Percentiles rank a stretch among this genome's conserved stretches.
Conservation (phyloP, 2,329 filamentous ascomycete genomes). For the Sporothrix sp. region DNA sequence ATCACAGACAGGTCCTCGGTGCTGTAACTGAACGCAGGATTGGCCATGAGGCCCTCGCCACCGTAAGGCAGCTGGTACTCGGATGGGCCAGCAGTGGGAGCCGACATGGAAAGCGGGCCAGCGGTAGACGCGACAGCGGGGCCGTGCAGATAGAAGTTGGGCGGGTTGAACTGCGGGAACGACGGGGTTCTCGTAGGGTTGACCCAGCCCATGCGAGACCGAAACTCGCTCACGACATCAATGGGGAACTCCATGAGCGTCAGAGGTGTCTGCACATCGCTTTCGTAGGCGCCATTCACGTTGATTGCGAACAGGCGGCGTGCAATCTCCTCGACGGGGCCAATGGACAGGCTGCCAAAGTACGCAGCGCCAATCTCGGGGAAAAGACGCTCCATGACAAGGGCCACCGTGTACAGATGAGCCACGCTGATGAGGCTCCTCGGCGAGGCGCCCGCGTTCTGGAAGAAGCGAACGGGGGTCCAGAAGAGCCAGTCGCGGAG, state of each 20-base stretch:
- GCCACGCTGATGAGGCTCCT: slow-evolving; percentile 75
- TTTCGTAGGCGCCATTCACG: slow-evolving; percentile 45
- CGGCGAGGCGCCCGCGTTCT: slow-evolving; percentile 64
- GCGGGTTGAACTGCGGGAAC: slow-evolving; percentile 50
- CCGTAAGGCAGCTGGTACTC: slow-evolving; percentile 41
- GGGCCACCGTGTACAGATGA: slow-evolving; percentile 81
- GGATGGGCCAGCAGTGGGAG: slow-evolving; percentile 27
- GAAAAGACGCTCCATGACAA: slow-evolving; percentile 83
- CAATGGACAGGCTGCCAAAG: slow-evolving; percentile 68
- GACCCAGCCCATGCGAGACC: slow-evolving; percentile 57
- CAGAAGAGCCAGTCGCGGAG: slow-evolving; percentile 92
- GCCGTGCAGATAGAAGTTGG: slow-evolving; percentile 43
- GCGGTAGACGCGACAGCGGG: slow-evolving; percentile 14
- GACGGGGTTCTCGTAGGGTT: slow-evolving; percentile 49
- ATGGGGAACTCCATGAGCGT: slow-evolving; percentile 64
- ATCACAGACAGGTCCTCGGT: slow-evolving; percentile 51
- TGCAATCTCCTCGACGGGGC: slow-evolving; percentile 79
- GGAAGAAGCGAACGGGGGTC: slow-evolving; percentile 77
- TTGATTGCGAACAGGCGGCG: slow-evolving; percentile 62
- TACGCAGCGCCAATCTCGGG: slow-evolving; percentile 86
- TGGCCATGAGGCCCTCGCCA: slow-evolving; percentile 24
- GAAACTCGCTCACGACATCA: slow-evolving; percentile 59
- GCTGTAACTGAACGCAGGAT: slow-evolving; percentile 54
- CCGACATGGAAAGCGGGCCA: slow-evolving; percentile 32
- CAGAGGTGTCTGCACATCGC: slow-evolving; percentile 51